Evolutionary conservation across 106 monocot species (phyloP).

Genomic region (Cymbidium sinense): DNA sequence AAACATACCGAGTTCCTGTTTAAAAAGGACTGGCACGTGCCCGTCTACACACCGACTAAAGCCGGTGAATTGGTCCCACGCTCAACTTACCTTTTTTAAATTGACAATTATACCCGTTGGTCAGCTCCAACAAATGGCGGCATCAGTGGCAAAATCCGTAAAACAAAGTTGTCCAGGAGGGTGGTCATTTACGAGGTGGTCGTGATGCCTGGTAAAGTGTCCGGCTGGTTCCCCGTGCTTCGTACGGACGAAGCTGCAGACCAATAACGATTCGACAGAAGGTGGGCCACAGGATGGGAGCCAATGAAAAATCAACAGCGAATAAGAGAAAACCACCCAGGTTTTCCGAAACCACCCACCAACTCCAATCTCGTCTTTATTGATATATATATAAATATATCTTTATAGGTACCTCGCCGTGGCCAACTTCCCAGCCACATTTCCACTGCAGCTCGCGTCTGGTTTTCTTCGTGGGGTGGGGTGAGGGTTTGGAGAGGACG

Average conservation of each 20-base stretch:
- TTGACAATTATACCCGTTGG: background rate
- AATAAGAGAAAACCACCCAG: background rate
- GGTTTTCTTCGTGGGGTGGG: background rate
- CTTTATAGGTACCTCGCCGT: background rate
- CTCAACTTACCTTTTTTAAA: background rate
- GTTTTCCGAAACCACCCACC: background rate
- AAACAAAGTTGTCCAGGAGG: background rate
- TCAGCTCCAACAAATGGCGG: background rate
- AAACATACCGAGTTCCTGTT: background rate
- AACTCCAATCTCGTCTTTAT: background rate
- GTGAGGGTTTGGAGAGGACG: background rate
- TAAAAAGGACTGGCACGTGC: background rate
- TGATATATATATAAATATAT: too few relatives aligned
- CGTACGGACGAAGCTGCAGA: background rate
- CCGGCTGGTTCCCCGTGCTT: background rate
- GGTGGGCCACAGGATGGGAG: background rate
- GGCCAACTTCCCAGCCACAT: background rate
- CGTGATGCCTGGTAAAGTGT: background rate
- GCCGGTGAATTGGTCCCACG: background rate
- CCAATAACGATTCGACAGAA: background rate
- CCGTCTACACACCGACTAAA: background rate
- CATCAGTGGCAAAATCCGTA: background rate
- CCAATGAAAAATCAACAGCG: conserved; percentile 2
- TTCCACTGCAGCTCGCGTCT: background rate
- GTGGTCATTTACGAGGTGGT: background rate